Conservation (phyloP, 2,329 filamentous ascomycete species). For the Ceratocystiopsis brevicomis region DNA sequence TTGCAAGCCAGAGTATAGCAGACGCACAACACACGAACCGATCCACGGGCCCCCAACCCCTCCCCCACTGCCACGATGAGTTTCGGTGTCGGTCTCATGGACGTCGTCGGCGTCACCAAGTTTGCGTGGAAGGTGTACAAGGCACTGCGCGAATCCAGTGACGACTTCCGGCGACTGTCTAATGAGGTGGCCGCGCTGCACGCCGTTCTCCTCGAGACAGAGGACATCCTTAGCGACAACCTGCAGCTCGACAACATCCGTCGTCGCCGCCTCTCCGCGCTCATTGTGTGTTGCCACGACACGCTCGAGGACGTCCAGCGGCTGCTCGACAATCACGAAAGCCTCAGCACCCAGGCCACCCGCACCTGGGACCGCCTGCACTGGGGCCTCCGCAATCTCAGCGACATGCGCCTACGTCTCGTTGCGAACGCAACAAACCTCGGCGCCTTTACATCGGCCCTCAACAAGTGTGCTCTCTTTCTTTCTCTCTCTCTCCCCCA, state of each 20-base stretch:
- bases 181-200: constrained; percentile 13
- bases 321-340: constrained; percentile 11
- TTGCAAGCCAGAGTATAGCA: too few species aligned
- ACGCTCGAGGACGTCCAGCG: constrained; percentile 11
- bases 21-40: too few species aligned
- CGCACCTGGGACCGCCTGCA: constrained; percentile 14
- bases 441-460: constrained; percentile 11
- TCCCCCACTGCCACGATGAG: constrained; percentile 11
- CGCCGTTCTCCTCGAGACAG: constrained; percentile 13
- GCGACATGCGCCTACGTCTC: constrained; percentile 12
- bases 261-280: constrained; percentile 8
- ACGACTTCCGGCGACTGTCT: constrained; percentile 12
- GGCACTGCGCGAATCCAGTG: constrained; percentile 13
- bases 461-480: constrained; percentile 9
- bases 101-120: not conserved
- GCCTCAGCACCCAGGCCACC: constrained; percentile 12
- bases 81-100: not conserved
- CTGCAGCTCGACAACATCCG: constrained; percentile 8
- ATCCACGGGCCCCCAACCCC: too few species aligned
- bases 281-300: constrained; percentile 9
- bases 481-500: not conserved
- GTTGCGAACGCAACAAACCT: constrained; percentile 12
- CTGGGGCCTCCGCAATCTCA: constrained; percentile 13
- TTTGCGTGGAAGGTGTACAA: constrained; percentile 13
- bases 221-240: constrained; percentile 11